phyloP scores from a whole-genome alignment of 1,284 basidiomycete species.

The Amylostereum chailletii region DNA sequence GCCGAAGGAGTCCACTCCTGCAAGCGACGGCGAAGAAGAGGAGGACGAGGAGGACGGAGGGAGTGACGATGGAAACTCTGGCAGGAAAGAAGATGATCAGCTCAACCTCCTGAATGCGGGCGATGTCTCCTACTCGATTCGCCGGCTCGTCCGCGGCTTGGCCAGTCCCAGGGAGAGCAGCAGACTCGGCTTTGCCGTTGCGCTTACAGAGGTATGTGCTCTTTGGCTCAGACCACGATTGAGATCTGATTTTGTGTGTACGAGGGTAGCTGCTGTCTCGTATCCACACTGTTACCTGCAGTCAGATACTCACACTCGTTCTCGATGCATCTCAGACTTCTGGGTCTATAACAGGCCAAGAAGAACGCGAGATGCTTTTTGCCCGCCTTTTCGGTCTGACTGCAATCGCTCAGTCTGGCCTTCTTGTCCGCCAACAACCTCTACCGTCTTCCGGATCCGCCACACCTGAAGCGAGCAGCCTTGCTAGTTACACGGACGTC shows the following conservation, averaged over 20 bases:
- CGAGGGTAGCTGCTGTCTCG: slow-evolving; percentile 65
- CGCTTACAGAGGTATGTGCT: slow-evolving; percentile 79
- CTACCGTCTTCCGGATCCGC: slow-evolving; percentile 45
- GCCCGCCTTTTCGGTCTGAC: slow-evolving; percentile 89
- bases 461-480: slow-evolving; percentile 41
- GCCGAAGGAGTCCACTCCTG: slow-evolving; percentile 31
- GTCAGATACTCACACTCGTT: slow-evolving; percentile 69
- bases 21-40: slow-evolving; percentile 40
- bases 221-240: too few species aligned
- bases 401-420: slow-evolving; percentile 72
- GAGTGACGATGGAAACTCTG: slow-evolving; percentile 24
- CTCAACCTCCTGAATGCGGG: slow-evolving; percentile 67
- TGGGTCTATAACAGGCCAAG: slow-evolving; percentile 77
- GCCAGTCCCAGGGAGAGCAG: slow-evolving; percentile 91
- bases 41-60: slow-evolving; percentile 36
- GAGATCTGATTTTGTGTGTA: slow-evolving; percentile 20
- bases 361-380: slow-evolving; percentile 89
- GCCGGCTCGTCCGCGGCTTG: slow-evolving; percentile 78
- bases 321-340: slow-evolving; percentile 61
- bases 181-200: slow-evolving; percentile 90
- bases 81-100: slow-evolving; percentile 31
- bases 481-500: slow-evolving; percentile 56
- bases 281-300: slow-evolving; percentile 71
- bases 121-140: slow-evolving; percentile 85
- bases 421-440: slow-evolving; percentile 55